Evolutionary conservation across 768 basidiomycete species (phyloP).

Genomic region (Mrakia gelida): DNA sequence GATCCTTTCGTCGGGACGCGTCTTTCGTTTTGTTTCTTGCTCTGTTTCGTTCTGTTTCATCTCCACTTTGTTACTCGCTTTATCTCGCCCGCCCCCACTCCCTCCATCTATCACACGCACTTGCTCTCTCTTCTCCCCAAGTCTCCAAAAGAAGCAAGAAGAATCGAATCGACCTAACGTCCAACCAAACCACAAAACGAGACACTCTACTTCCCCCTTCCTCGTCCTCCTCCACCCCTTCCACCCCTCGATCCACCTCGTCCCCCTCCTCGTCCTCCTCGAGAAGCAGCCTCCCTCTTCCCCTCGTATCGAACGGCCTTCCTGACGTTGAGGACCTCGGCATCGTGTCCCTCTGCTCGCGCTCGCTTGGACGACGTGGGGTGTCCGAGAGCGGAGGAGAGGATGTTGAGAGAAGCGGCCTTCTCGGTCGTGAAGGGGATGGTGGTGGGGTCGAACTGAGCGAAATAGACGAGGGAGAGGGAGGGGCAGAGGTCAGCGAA

Average conservation of each 20-base stretch:
- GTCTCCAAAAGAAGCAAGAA: not conserved
- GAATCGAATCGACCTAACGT: not conserved
- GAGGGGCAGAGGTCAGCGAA: too few species aligned
- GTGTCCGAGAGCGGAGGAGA: constrained; percentile 66
- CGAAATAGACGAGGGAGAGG: not conserved
- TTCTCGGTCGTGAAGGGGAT: constrained; percentile 59
- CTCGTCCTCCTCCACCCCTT: constrained; percentile 32
- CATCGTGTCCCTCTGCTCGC: constrained; percentile 46
- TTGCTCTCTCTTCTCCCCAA: not conserved
- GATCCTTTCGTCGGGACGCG: too few species aligned
- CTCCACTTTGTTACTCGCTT: too few species aligned
- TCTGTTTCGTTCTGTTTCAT: too few species aligned
- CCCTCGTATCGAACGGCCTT: constrained; percentile 79
- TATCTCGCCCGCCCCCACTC: not conserved
- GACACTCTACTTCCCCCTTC: constrained; percentile 22
- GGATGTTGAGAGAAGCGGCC: constrained; percentile 64
- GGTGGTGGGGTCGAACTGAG: constrained; percentile 80
- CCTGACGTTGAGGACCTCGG: constrained; percentile 71
- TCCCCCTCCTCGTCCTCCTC: constrained; percentile 46
- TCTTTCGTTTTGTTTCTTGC: too few species aligned
- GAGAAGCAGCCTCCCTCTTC: constrained; percentile 64
- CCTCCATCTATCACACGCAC: not conserved
- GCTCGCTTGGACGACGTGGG: constrained; percentile 60
- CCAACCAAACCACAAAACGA: not conserved
- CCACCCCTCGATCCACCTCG: constrained; percentile 40